Conservation (phyloP, 2,329 filamentous ascomycete species). For the Anthostomella pinea region DNA sequence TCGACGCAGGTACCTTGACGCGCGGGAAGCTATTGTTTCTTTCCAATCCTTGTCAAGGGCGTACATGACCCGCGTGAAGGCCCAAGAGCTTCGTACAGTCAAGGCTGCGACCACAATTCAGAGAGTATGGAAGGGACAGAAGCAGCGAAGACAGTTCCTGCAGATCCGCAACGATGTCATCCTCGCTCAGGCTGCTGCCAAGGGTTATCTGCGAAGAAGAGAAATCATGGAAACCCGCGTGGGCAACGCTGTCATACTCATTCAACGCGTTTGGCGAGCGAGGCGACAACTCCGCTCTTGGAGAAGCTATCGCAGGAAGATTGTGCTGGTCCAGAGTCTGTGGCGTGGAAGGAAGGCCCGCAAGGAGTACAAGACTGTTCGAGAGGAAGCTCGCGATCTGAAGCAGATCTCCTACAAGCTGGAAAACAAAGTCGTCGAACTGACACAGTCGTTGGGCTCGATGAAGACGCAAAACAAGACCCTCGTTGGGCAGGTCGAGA, state of each 20-base stretch:
- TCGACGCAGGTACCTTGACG: constrained; percentile 84
- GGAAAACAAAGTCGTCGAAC: constrained; percentile 98
- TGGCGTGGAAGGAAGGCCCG: constrained; percentile 86
- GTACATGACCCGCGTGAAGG: constrained; percentile 71
- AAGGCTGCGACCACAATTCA: constrained; percentile 94
- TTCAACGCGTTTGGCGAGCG: constrained; percentile 87
- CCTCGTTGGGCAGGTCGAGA: constrained; percentile 83
- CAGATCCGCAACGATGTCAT: constrained; percentile 80
- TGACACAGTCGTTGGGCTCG: constrained; percentile 88
- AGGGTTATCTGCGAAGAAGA: constrained; percentile 87
- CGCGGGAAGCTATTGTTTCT: constrained; percentile 73
- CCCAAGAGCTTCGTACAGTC: constrained; percentile 76
- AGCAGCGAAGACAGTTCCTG: constrained; percentile 78
- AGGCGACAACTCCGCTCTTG: constrained; percentile 75
- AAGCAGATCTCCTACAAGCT: constrained; percentile 99
- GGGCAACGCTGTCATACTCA: constrained; percentile 85
- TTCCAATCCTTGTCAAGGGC: constrained; percentile 79
- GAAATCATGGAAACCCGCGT: constrained; percentile 91
- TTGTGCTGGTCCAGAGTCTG: constrained; percentile 84
- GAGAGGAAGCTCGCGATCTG: constrained; percentile 94
- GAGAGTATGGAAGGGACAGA: constrained; percentile 89
- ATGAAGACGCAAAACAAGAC: constrained; percentile 95
- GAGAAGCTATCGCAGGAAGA: constrained; percentile 86
- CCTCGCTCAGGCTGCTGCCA: constrained; percentile 82
- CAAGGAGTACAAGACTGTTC: constrained; percentile 81